phyloP scores from a whole-genome alignment of 139 green algal species.

The Eudorina sp. region DNA sequence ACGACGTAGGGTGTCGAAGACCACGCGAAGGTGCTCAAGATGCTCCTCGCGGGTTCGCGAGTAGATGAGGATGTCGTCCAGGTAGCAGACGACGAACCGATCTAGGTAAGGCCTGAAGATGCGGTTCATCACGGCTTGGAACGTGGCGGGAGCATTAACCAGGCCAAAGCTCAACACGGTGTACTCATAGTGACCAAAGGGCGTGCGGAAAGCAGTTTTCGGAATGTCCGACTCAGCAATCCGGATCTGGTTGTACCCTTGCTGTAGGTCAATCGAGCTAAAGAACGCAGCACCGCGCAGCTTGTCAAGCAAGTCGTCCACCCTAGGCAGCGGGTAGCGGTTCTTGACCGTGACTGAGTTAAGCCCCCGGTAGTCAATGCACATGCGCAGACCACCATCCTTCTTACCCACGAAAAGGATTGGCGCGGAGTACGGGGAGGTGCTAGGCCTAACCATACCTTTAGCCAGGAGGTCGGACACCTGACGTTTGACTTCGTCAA shows the following conservation, averaged over 20 bases:
- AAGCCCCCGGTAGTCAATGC: slow-evolving; percentile 43
- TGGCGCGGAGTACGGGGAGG: neutral
- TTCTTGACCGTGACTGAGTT: slow-evolving; percentile 52
- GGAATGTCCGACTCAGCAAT: neutral
- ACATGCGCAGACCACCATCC: slow-evolving; percentile 49
- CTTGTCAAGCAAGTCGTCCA: neutral
- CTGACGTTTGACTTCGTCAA: slow-evolving; percentile 7
- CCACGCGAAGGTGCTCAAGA: slow-evolving; percentile 50
- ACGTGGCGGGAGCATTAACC: slow-evolving; percentile 43
- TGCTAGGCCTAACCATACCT: slow-evolving; percentile 9
- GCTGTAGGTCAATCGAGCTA: neutral
- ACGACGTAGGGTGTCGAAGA: slow-evolving; percentile 54
- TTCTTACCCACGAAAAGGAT: slow-evolving; percentile 39
- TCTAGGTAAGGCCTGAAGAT: slow-evolving; percentile 58
- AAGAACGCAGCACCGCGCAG: neutral
- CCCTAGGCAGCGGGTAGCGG: slow-evolving; percentile 36
- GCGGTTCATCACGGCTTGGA: slow-evolving; percentile 56
- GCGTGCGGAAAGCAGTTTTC: slow-evolving; percentile 49
- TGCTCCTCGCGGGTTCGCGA: slow-evolving; percentile 58
- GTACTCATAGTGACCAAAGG: slow-evolving; percentile 58
- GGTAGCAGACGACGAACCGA: slow-evolving; percentile 66
- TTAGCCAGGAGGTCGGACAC: slow-evolving; percentile 22
- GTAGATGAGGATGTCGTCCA: slow-evolving; percentile 73
- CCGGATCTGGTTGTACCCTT: slow-evolving; percentile 19
- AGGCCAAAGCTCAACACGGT: slow-evolving; percentile 54